Evolutionary conservation across 768 basidiomycete genomes (phyloP).

Genomic region (Termitomyces sp.): DNA sequence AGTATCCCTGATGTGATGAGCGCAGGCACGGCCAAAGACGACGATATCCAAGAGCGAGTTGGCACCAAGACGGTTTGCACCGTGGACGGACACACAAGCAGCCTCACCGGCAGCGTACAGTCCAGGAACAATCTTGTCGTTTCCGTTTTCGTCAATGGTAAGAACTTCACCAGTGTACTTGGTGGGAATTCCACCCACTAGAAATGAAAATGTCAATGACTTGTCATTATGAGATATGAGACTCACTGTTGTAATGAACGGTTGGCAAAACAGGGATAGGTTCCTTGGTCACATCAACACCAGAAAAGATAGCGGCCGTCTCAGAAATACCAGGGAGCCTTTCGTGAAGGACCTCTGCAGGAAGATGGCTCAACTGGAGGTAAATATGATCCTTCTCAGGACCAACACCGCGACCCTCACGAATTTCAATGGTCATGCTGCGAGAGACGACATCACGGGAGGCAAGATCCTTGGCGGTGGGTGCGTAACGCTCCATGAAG

Average conservation of each 20-base stretch:
- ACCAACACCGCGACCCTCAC: constrained; percentile 98
- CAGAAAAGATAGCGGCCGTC: constrained; percentile 97
- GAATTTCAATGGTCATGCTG: constrained; percentile 98
- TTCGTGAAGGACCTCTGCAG: constrained; percentile 92
- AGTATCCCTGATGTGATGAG: constrained; percentile 93
- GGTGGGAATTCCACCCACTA: constrained; percentile 99
- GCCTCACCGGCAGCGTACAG: constrained; percentile 99
- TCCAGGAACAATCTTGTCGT: constrained; percentile 92
- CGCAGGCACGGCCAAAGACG: constrained; percentile 98
- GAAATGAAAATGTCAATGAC: background rate
- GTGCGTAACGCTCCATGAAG: constrained; percentile 99
- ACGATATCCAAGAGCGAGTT: constrained; percentile 99
- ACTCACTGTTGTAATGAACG: constrained; percentile 97
- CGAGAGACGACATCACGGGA: constrained; percentile 99
- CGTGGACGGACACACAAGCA: constrained; percentile 97
- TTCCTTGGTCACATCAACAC: constrained; percentile 99
- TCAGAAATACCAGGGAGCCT: constrained; percentile 98
- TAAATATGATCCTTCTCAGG: constrained; percentile 97
- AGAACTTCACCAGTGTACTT: constrained; percentile 97
- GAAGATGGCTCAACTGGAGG: constrained; percentile 95
- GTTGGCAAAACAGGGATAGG: constrained; percentile 98
- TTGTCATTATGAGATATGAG: background rate
- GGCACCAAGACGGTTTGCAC: constrained; percentile 98
- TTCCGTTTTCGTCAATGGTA: constrained; percentile 81
- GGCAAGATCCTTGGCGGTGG: constrained; percentile 98